Evolutionary conservation across 2,329 filamentous ascomycete genomes (phyloP).

Genomic region (Aspergillus texensis): DNA sequence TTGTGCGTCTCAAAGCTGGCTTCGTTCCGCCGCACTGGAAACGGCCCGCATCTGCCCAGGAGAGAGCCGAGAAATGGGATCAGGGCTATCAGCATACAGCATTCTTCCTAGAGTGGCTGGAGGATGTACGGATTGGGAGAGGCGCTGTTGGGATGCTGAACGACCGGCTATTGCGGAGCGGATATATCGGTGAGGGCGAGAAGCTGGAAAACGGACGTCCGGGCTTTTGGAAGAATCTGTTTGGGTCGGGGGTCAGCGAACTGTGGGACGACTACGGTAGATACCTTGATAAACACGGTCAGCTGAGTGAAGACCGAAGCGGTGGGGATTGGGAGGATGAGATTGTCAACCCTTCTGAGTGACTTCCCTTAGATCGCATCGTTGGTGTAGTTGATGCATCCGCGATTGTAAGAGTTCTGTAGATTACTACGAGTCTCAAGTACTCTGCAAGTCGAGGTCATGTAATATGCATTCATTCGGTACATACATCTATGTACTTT

Average conservation of each 20-base stretch:
- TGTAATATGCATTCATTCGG: slow-evolving; percentile 22
- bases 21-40: slow-evolving; percentile 85
- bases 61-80: slow-evolving; percentile 71
- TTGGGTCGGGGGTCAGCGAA: slow-evolving; percentile 66
- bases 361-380: too few relatives aligned
- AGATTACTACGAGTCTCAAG: not conserved
- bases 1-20: slow-evolving; percentile 75
- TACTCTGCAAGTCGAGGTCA: not conserved
- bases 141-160: slow-evolving; percentile 64
- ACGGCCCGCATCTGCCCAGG: slow-evolving; percentile 47
- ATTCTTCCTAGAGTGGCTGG: slow-evolving; percentile 87
- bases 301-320: slow-evolving; percentile 12
- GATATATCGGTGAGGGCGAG: slow-evolving; percentile 36
- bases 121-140: slow-evolving; percentile 67
- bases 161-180: slow-evolving; percentile 39
- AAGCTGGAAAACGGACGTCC: slow-evolving; percentile 1
- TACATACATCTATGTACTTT: slow-evolving; percentile 24
- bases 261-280: slow-evolving; percentile 75
- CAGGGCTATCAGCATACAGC: slow-evolving; percentile 87
- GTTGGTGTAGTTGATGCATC: not conserved
- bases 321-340: slow-evolving; percentile 31
- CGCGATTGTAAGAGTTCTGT: not conserved
- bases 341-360: slow-evolving; percentile 22
- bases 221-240: slow-evolving; percentile 50
- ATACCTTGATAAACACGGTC: slow-evolving; percentile 44